phyloP scores from a whole-genome alignment of 2,329 filamentous ascomycete species.

The Rugonectria rugulosa region DNA sequence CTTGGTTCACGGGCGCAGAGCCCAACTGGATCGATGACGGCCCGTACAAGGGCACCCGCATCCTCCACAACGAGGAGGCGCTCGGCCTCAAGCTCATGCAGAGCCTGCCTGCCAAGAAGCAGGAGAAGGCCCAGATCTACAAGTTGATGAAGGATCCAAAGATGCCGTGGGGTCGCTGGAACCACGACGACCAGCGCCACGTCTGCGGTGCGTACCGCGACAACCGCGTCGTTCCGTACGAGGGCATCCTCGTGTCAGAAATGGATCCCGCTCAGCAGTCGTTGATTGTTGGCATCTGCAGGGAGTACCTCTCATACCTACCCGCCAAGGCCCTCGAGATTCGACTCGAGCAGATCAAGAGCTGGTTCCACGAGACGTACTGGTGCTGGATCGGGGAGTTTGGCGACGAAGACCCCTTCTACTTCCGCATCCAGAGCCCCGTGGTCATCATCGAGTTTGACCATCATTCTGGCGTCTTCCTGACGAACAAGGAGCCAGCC shows the following conservation, averaged over 20 bases:
- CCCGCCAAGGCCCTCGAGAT: constrained; percentile 62
- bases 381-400: constrained; percentile 82
- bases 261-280: constrained; percentile 58
- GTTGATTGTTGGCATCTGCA: constrained; percentile 64
- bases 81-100: constrained; percentile 77
- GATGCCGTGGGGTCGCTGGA: constrained; percentile 77
- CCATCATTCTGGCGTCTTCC: constrained; percentile 80
- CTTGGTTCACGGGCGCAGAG: constrained; percentile 83
- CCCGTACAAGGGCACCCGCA: constrained; percentile 67
- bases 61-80: constrained; percentile 69
- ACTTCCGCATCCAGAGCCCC: constrained; percentile 79
- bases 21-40: constrained; percentile 77
- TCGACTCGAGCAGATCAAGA: constrained; percentile 61
- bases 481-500: constrained; percentile 75
- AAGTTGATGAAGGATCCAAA: constrained; percentile 66
- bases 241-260: constrained; percentile 66
- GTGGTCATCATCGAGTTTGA: constrained; percentile 81
- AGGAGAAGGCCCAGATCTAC: constrained; percentile 63
- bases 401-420: constrained; percentile 73
- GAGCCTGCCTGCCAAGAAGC: constrained; percentile 55
- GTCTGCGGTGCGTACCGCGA: constrained; percentile 81
- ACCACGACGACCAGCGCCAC: constrained; percentile 81
- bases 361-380: constrained; percentile 73
- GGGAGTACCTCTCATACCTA: constrained; percentile 74
- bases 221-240: constrained; percentile 78